A percentile compares a stretch with the other conserved stretches of the same genome.
These are phyloP conservation scores for Patellaria atrata DNA, from an alignment of 495 filamentous ascomycete species.

Conservation along the genomic window DNA sequence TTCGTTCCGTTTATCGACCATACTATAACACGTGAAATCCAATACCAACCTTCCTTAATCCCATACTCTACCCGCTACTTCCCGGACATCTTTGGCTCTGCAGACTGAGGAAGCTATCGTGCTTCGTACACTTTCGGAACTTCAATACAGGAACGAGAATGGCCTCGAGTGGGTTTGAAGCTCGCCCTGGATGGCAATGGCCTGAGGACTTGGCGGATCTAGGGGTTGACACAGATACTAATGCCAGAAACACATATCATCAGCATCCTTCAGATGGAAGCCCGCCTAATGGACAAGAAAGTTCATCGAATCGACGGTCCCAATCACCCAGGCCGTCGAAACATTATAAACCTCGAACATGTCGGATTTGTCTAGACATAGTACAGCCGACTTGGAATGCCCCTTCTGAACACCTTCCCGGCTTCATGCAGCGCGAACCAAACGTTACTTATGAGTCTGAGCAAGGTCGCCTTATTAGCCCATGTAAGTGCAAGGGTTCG, in stretches of 20 bases:
- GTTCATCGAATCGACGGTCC: constrained; percentile 18
- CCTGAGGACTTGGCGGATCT: constrained; percentile 19
- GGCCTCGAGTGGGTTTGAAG: constrained; percentile 23
- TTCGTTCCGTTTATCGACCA: no score
- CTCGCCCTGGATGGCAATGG: constrained; percentile 26
- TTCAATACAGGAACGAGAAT: no score
- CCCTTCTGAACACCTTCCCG: constrained; percentile 42
- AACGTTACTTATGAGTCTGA: constrained; percentile 66
- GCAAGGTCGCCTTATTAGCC: constrained; percentile 68
- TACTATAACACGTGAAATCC: no score
- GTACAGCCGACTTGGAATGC: constrained; percentile 65
- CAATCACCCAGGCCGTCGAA: constrained; percentile 10
- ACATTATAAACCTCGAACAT: constrained; percentile 55
- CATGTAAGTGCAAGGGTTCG: constrained; percentile 85
- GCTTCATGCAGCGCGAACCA: constrained; percentile 45
- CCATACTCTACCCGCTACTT: no score
- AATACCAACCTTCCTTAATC: no score
- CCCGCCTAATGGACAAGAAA: no score
- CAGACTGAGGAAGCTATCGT: no score
- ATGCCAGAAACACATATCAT: constrained; percentile 19
- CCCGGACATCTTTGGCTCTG: no score
- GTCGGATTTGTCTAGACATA: constrained; percentile 84
- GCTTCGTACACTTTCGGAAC: no score
- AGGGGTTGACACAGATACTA: neutral
- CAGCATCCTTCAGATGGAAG: neutral